Evolutionary conservation across 768 basidiomycete species (phyloP).

Genomic region (Asterophora lycoperdoides): DNA sequence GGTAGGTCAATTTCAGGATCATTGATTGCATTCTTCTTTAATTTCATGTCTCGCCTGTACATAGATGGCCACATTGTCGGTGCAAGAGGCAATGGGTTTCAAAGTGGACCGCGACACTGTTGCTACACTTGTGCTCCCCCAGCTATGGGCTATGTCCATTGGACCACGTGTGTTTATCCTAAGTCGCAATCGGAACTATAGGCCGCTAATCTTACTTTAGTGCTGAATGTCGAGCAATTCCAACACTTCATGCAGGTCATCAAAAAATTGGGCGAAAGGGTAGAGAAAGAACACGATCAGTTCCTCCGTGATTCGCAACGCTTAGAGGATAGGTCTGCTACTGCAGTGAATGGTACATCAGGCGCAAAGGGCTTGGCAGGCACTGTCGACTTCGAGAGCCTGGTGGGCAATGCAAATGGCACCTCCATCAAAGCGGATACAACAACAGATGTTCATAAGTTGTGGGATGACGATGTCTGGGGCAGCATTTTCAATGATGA

Average conservation of each 20-base stretch:
- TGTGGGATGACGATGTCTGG: constrained; percentile 87
- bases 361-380: constrained; percentile 34
- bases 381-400: constrained; percentile 79
- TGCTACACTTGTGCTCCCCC: constrained; percentile 82
- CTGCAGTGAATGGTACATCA: constrained; percentile 39
- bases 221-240: constrained; percentile 84
- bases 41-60: not conserved
- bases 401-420: constrained; percentile 61
- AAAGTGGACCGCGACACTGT: constrained; percentile 94
- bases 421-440: constrained; percentile 45
- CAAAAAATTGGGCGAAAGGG: constrained; percentile 72
- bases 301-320: constrained; percentile 92
- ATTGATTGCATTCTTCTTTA: not conserved
- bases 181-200: not conserved
- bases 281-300: constrained; percentile 89
- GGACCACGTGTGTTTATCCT: constrained; percentile 65
- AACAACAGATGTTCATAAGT: constrained; percentile 30
- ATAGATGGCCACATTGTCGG: constrained; percentile 82
- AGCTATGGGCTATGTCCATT: constrained; percentile 97
- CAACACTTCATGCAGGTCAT: constrained; percentile 88
- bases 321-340: constrained; percentile 71
- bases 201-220: constrained; percentile 29
- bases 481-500: constrained; percentile 63
- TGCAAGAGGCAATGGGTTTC: constrained; percentile 95
- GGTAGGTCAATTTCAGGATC: constrained; percentile 38